These are phyloP conservation scores for Fusarium coffeatum DNA, from an alignment of 2,329 filamentous ascomycete species.

Conservation along the genomic window DNA sequence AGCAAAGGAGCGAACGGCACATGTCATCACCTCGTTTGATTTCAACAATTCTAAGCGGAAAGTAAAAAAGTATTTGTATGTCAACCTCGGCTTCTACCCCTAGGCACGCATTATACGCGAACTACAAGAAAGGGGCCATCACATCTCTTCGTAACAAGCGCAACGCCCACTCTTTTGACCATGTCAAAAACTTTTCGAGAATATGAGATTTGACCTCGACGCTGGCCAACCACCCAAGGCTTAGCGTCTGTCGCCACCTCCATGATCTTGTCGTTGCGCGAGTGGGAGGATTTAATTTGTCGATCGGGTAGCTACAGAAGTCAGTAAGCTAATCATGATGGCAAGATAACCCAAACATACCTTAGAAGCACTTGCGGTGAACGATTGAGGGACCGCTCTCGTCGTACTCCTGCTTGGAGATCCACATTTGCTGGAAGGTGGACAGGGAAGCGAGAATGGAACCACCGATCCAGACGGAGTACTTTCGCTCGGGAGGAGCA, in stretches of 20 bases:
- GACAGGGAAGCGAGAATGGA: conserved; percentile 99
- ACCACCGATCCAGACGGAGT: conserved; percentile 99
- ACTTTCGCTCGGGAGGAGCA: conserved; percentile 99
- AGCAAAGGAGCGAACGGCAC: not conserved
- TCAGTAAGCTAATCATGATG: conserved; percentile 37
- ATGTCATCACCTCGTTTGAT: conserved; percentile 47
- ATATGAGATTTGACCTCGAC: conserved; percentile 65
- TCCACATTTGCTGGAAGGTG: conserved; percentile 99
- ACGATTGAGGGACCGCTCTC: conserved; percentile 99
- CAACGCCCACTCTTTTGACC: conserved; percentile 64
- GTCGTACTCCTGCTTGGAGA: conserved; percentile 99
- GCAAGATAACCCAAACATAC: conserved; percentile 54
- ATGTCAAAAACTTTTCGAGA: conserved; percentile 68
- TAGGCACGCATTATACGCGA: conserved; percentile 62
- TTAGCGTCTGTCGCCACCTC: conserved; percentile 59
- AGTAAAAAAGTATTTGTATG: conserved; percentile 65
- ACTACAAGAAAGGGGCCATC: conserved; percentile 63
- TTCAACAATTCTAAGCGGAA: conserved; percentile 52
- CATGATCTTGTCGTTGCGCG: conserved; percentile 57
- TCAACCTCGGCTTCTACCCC: conserved; percentile 67
- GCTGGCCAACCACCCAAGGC: conserved; percentile 59
- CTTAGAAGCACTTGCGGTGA: conserved; percentile 99
- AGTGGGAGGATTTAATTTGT: conserved; percentile 51
- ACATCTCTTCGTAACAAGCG: conserved; percentile 61
- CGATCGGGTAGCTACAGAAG: conserved; percentile 46